Conservation (phyloP, 2,329 filamentous ascomycete species). For the Penicillium sp. region DNA sequence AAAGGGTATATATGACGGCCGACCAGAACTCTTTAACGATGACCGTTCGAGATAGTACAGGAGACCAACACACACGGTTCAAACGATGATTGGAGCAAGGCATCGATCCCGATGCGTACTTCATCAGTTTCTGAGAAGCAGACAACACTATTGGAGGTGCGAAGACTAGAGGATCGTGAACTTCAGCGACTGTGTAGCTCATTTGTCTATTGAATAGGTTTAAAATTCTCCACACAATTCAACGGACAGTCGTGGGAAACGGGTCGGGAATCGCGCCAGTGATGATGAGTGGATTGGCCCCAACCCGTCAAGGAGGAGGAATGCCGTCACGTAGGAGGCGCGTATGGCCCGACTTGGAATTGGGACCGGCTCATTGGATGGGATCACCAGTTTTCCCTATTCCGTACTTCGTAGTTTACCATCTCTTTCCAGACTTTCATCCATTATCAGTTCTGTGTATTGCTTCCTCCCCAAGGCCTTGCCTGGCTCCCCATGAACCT, state of each 20-base stretch:
- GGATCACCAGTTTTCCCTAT: not conserved
- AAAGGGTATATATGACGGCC: not conserved
- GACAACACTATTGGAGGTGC: not conserved
- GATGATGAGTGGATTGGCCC: constrained; percentile 3
- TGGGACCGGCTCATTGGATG: not conserved
- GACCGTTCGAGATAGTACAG: not conserved
- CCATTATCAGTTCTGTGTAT: not conserved
- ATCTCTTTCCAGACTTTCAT: not conserved
- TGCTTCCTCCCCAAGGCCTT: not conserved
- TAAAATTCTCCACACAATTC: not conserved
- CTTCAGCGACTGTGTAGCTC: not conserved
- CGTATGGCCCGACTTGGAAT: constrained; percentile 6
- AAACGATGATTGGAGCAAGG: not conserved
- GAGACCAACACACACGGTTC: not conserved
- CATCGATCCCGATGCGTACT: not conserved
- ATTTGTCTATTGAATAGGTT: not conserved
- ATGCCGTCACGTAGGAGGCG: constrained; percentile 26
- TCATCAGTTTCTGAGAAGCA: not conserved
- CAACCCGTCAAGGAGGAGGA: constrained; percentile 17
- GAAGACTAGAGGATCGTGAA: not conserved
- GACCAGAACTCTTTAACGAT: not conserved
- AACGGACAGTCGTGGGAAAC: not conserved
- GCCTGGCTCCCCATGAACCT: constrained; percentile 4
- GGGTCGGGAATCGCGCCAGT: constrained; percentile 4
- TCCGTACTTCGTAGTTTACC: not conserved